Evolutionary conservation across 2,329 filamentous ascomycete species (phyloP), one percentile per base, ranked within the genome.

Genomic region (Penicillium sp.): DNA sequence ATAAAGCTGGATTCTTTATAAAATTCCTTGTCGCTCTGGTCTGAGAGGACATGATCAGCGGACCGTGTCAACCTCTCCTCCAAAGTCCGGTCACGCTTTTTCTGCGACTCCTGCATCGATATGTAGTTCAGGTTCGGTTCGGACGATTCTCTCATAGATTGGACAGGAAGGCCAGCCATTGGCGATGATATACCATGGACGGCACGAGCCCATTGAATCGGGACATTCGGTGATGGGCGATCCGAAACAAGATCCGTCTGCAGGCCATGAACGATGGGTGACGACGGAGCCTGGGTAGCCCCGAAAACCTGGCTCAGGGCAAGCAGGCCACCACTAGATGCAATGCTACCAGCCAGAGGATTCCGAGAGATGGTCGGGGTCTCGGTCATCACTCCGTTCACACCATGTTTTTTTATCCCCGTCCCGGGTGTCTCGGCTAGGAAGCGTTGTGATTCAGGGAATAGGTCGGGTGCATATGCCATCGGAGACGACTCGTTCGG

Each of bases 171-270:
- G 6, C 61, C 53, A 25, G 61, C 64, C 29, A 65, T 56, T 4
- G 74, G 70, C 2, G 75, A 75, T 4, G 72, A 74, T 0, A 69
- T 51, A 7, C 58, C 57, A 10, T 62, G 60, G 36, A 62, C 58
- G 19, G 70, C 56, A 8, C 69, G 66, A 27, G 64, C 66, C 29
- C 63, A 61, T 45, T 75, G 67, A 22, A 75, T 68, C 31, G 74
- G 70, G 16, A 77, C 61, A 54, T 75, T 72, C n/a, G 75, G 75
- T 2, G 75, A 77, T 3, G 75, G 75, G 41, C 75, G 71, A 53
- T 77, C 74, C 10, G 74, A 77, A 27, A 67, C 54, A 8, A 66
- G 59, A 36, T 74, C 74, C 2, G 65, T 64, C 6, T 66, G 66
- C 2, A 62, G 56, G 10, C 61, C 54, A 53, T 69, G 65, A 10